These are phyloP conservation scores for Acorus gramineus DNA, from an alignment of 106 monocot species.

Conservation along the genomic window DNA sequence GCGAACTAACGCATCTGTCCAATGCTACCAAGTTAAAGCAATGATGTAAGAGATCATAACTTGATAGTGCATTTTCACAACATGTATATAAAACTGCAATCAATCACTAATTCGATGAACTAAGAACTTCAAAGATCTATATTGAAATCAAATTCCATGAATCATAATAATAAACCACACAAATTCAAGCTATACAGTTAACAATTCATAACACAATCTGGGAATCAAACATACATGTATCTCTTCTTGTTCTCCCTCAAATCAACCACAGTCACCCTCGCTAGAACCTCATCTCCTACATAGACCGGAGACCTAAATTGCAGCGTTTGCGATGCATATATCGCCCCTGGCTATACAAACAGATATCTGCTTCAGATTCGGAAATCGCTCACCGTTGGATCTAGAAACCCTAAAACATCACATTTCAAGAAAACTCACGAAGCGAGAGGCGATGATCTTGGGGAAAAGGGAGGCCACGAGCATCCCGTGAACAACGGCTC, in stretches of 20 bases:
- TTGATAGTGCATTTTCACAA: no score
- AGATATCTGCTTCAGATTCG: neutral
- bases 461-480: conserved; percentile 87
- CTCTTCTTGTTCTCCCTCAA: conserved; percentile 39
- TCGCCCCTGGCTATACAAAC: conserved; percentile 62
- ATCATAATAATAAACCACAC: neutral
- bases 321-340: conserved; percentile 62
- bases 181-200: neutral
- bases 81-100: no score
- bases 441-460: conserved; percentile 57
- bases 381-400: no score
- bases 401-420: neutral
- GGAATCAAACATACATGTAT: conserved; percentile 28
- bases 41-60: no score
- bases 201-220: neutral
- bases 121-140: no score
- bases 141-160: neutral
- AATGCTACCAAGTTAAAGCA: no score
- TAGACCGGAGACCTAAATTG: conserved; percentile 75
- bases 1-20: no score
- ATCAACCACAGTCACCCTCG: conserved; percentile 36
- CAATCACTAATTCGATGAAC: no score
- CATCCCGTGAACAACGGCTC: conserved; percentile 72
- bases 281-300: conserved; percentile 53
- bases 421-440: conserved; percentile 29